Conservation (phyloP, 2,329 filamentous ascomycete species). For the Arachnopeziza araneosa region DNA sequence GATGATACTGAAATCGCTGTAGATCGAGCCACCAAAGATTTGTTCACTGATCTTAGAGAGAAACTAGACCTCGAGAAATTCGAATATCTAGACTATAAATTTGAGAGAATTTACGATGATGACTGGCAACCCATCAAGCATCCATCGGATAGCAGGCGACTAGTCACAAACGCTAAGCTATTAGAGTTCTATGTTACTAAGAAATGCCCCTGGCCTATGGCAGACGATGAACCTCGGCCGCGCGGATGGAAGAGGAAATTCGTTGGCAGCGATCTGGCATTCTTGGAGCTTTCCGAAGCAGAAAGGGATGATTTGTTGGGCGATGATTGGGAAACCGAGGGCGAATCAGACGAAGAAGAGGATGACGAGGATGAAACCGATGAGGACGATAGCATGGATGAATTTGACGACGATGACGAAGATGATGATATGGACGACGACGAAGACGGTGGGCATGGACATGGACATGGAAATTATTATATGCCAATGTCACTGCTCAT, state of each 20-base stretch:
- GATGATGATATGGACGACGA: neutral
- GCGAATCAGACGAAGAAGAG: neutral
- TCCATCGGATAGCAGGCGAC: neutral
- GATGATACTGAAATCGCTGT: neutral
- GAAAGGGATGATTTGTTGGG: neutral
- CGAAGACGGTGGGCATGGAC: neutral
- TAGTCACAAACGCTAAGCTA: neutral
- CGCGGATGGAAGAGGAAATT: neutral
- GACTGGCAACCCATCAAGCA: neutral
- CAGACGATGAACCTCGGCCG: neutral
- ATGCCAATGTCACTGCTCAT: neutral
- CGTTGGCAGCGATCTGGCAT: neutral
- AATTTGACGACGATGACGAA: neutral
- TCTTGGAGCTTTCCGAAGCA: neutral
- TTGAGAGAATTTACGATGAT: neutral
- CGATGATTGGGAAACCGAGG: slow-evolving; percentile 1
- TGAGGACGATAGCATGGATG: neutral
- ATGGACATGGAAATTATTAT: neutral
- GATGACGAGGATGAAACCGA: neutral
- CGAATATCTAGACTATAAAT: neutral
- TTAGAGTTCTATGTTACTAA: neutral
- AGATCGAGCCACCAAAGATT: neutral
- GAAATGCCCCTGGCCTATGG: slow-evolving; percentile 1
- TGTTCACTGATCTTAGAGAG: neutral
- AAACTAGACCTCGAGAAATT: neutral